These are phyloP conservation scores for Silybum marianum DNA, from an alignment of 129 eudicot genomes.

Conservation along the genomic window DNA sequence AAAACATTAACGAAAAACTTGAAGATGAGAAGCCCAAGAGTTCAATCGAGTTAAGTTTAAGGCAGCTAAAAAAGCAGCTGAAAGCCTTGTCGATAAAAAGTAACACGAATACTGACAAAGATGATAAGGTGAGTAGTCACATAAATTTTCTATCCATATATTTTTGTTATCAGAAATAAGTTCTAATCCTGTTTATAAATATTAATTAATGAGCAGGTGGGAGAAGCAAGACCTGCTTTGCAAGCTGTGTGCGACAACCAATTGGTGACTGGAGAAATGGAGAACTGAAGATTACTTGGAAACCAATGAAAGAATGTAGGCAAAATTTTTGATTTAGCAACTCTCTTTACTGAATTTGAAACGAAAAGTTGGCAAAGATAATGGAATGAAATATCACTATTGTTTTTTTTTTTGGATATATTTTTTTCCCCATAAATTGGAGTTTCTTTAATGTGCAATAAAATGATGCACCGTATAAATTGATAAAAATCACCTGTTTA, in stretches of 20 bases:
- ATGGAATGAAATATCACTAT: not conserved
- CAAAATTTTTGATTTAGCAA: slow-evolving; percentile 3
- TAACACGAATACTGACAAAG: not conserved
- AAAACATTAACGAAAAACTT: slow-evolving; percentile 1
- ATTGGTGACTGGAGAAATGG: slow-evolving; percentile 10
- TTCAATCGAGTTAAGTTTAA: slow-evolving; percentile 22
- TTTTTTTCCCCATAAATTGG: not conserved
- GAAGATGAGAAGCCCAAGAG: slow-evolving; percentile 15
- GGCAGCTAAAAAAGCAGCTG: slow-evolving; percentile 46
- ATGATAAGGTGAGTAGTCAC: not conserved
- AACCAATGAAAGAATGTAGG: not conserved
- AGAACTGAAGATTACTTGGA: slow-evolving; percentile 7
- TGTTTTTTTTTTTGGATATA: not conserved
- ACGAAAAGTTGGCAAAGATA: not conserved
- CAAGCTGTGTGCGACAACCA: slow-evolving; percentile 40
- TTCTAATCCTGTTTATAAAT: not conserved
- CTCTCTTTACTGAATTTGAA: not conserved
- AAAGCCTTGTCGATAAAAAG: slow-evolving; percentile 32
- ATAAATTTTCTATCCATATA: too few relatives aligned
- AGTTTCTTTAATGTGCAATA: not conserved
- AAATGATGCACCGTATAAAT: not conserved
- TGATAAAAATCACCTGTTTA: too few relatives aligned
- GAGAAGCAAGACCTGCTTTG: slow-evolving; percentile 42
- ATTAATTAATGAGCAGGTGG: slow-evolving; percentile 19
- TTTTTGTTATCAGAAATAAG: not conserved